These are phyloP conservation scores for Musa itinerans DNA, from an alignment of 176 grass and related monocot genomes.

Conservation along the genomic window DNA sequence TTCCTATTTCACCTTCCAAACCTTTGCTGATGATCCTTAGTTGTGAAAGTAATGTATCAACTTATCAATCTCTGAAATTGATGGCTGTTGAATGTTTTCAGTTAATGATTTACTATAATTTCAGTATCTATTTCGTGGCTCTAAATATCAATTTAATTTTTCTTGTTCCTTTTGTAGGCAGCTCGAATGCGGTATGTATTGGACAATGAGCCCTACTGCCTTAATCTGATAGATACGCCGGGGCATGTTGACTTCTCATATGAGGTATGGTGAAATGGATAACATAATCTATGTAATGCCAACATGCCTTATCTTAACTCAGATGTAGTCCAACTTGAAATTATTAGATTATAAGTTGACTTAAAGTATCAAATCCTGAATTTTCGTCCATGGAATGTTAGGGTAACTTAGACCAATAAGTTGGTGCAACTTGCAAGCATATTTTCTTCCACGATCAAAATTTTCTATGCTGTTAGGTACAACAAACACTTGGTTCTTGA, in stretches of 20 bases:
- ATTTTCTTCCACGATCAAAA: background rate
- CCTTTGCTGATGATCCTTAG: background rate
- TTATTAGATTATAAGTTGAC: too few species aligned
- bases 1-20: background rate
- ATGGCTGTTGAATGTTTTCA: background rate
- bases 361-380: too few species aligned
- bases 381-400: too few species aligned
- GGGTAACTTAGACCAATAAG: too few species aligned
- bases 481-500: too few species aligned
- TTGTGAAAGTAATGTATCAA: background rate
- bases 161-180: slow-evolving; percentile 54
- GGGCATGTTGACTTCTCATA: slow-evolving; percentile 97
- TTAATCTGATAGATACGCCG: slow-evolving; percentile 93
- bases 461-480: too few species aligned
- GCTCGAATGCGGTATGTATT: slow-evolving; percentile 87
- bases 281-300: too few species aligned
- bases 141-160: background rate
- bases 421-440: too few species aligned
- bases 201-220: slow-evolving; percentile 68
- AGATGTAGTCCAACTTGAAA: too few species aligned
- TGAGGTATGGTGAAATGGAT: slow-evolving; percentile 41
- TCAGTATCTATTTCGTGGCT: background rate
- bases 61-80: background rate
- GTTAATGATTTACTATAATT: background rate
- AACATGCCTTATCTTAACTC: too few species aligned